A percentile compares a stretch with the other conserved stretches of the same genome.
phyloP scores from a whole-genome alignment of 768 basidiomycete species.

The Suillus lakei region DNA sequence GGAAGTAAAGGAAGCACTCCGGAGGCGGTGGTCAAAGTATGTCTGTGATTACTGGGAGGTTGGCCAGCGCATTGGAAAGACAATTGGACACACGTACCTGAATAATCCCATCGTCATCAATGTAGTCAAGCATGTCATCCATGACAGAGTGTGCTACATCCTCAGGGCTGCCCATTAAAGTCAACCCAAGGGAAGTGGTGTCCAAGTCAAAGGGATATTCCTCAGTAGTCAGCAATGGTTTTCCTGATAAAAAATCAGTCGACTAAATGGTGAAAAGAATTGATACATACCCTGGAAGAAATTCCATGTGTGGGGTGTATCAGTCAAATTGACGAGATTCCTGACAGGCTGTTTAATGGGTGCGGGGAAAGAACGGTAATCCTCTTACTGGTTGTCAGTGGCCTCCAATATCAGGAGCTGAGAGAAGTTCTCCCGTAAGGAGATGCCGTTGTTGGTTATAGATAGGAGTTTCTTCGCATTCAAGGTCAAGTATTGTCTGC shows the following conservation, averaged over 20 bases:
- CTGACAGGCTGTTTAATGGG: slow-evolving; percentile 29
- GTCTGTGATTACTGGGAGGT: slow-evolving; percentile 39
- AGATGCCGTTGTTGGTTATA: slow-evolving; percentile 45
- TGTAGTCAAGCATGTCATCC: slow-evolving; percentile 60
- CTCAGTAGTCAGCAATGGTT: slow-evolving; percentile 49
- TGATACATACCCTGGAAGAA: slow-evolving; percentile 52
- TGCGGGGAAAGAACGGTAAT: slow-evolving; percentile 6
- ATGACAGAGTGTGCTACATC: slow-evolving; percentile 47
- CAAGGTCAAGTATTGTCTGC: slow-evolving; percentile 41
- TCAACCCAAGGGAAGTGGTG: slow-evolving; percentile 59
- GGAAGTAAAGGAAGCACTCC: slow-evolving; percentile 58
- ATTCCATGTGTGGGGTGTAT: slow-evolving; percentile 51
- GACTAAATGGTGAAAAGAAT: not conserved
- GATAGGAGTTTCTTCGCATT: slow-evolving; percentile 50
- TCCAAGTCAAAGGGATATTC: slow-evolving; percentile 60
- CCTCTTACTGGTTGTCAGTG: slow-evolving; percentile 47
- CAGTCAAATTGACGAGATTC: slow-evolving; percentile 46
- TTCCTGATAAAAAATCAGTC: slow-evolving; percentile 28
- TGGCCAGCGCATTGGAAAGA: not conserved
- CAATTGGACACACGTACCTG: slow-evolving; percentile 35
- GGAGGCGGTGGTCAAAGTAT: slow-evolving; percentile 54
- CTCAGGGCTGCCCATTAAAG: slow-evolving; percentile 40
- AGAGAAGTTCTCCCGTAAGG: slow-evolving; percentile 57
- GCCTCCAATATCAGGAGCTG: slow-evolving; percentile 62
- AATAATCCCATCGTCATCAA: slow-evolving; percentile 55